Evolutionary conservation across 2,329 filamentous ascomycete genomes (phyloP).

Genomic region (Thyridium curvatum): DNA sequence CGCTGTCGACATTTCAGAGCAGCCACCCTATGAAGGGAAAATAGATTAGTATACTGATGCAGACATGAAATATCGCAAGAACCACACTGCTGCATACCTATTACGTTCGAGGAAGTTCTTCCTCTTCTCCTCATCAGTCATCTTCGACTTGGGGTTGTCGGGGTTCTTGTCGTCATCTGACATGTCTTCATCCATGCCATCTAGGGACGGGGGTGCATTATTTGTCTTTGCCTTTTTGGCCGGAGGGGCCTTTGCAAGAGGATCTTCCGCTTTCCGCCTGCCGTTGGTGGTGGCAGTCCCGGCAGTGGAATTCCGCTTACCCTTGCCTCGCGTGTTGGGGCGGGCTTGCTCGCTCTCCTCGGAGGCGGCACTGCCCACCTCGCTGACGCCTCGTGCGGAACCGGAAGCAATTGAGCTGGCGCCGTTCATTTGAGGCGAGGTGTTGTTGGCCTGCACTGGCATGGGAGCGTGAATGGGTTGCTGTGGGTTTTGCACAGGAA

Average conservation of each 20-base stretch:
- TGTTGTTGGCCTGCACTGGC: constrained; percentile 25
- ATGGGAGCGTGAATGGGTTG: constrained; percentile 38
- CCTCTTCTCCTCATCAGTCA: constrained; percentile 97
- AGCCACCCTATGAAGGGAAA: constrained; percentile 62
- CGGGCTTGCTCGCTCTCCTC: constrained; percentile 68
- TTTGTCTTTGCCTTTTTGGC: constrained; percentile 67
- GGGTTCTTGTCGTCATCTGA: constrained; percentile 45
- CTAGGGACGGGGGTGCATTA: constrained; percentile 1
- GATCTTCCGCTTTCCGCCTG: constrained; percentile 72
- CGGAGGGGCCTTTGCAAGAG: constrained; percentile 53
- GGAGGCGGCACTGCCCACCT: constrained; percentile 62
- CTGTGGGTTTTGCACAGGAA: constrained; percentile 33
- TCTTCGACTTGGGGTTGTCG: constrained; percentile 64
- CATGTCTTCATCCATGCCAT: constrained; percentile 10
- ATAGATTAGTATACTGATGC: constrained; percentile 14
- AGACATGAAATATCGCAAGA: not conserved
- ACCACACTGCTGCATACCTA: constrained; percentile 46
- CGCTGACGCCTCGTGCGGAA: constrained; percentile 54
- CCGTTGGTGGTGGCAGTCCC: constrained; percentile 45
- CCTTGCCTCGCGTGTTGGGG: constrained; percentile 58
- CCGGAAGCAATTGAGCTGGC: constrained; percentile 25
- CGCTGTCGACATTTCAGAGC: constrained; percentile 94
- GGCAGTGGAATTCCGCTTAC: constrained; percentile 55
- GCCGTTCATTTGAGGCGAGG: constrained; percentile 48
- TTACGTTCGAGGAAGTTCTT: constrained; percentile 98